Percentiles rank a stretch among this genome's conserved stretches.
Evolutionary conservation across 2,329 filamentous ascomycete genomes (phyloP).

Genomic region (Zasmidium cellare): DNA sequence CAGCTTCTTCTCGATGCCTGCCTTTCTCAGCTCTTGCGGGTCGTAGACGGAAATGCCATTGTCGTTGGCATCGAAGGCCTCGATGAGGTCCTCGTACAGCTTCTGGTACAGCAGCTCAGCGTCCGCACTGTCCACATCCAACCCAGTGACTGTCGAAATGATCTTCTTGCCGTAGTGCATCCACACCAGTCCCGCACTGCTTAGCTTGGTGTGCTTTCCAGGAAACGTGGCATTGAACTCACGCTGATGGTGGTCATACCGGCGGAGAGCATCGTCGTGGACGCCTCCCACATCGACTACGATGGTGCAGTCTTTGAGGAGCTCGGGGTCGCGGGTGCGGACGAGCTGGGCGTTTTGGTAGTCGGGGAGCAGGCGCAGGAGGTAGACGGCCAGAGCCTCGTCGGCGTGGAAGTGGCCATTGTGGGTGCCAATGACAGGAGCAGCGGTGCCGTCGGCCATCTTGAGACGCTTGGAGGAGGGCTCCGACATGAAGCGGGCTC

Average conservation of each 20-base stretch:
- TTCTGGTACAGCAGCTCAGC: conserved; percentile 79
- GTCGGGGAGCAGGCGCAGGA: conserved; percentile 83
- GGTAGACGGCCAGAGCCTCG: conserved; percentile 93
- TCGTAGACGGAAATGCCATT: conserved; percentile 90
- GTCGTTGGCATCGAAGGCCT: conserved; percentile 96
- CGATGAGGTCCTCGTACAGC: conserved; percentile 89
- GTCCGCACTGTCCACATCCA: conserved; percentile 63
- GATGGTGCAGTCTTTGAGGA: conserved; percentile 81
- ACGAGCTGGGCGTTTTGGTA: conserved; percentile 75
- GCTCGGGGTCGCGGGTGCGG: conserved; percentile 80
- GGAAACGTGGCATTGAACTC: conserved; percentile 86
- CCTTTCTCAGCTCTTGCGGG: conserved; percentile 64
- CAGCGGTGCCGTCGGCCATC: conserved; percentile 53
- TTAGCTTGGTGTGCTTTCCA: conserved; percentile 80
- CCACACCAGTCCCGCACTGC: conserved; percentile 90
- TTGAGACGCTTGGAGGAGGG: conserved; percentile 75
- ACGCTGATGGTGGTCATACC: conserved; percentile 98
- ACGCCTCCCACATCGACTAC: conserved; percentile 97
- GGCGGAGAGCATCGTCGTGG: conserved; percentile 73
- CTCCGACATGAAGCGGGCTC: conserved; percentile 21
- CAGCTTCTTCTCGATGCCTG: conserved; percentile 79
- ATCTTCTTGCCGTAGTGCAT: conserved; percentile 90
- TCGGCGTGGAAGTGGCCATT: conserved; percentile 99
- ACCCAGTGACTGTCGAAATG: conserved; percentile 66
- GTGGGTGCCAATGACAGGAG: conserved; percentile 79